phyloP scores from a whole-genome alignment of 768 basidiomycete genomes.

The Lactarius tabidus region DNA sequence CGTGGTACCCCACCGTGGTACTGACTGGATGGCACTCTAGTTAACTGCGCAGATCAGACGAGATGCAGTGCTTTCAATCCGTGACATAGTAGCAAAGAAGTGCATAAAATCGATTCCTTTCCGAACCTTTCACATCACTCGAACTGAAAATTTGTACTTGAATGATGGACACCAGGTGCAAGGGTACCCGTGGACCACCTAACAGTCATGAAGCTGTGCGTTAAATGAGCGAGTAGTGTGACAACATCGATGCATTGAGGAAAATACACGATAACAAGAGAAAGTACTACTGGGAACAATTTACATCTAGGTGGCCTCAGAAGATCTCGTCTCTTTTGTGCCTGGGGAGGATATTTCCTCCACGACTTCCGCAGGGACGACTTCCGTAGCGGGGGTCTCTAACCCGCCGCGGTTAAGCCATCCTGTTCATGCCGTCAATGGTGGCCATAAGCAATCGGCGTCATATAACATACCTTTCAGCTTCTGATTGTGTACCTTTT shows the following conservation, averaged over 20 bases:
- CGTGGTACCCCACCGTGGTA: slow-evolving; percentile 64
- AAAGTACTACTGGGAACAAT: neutral
- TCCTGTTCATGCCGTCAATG: slow-evolving; percentile 9
- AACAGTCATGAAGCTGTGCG: neutral
- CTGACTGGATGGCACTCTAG: slow-evolving; percentile 58
- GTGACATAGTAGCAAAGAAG: slow-evolving; percentile 1
- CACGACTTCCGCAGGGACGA: slow-evolving; percentile 4
- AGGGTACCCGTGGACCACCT: neutral
- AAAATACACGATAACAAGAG: neutral
- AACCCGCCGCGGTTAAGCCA: slow-evolving; percentile 21
- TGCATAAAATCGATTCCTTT: neutral
- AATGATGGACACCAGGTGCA: neutral
- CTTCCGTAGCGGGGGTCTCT: slow-evolving; percentile 6
- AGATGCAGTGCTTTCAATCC: slow-evolving; percentile 50
- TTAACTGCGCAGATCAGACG: slow-evolving; percentile 63
- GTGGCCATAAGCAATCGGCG: neutral
- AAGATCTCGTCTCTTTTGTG: neutral
- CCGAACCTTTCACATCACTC: neutral
- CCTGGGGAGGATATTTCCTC: slow-evolving; percentile 18
- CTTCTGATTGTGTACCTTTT: slow-evolving; percentile 62
- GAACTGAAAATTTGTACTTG: neutral
- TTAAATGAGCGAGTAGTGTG: neutral
- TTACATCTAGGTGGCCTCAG: neutral
- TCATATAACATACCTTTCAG: slow-evolving; percentile 53
- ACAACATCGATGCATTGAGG: slow-evolving; percentile 3